Base-by-base conservation (phyloP, 2,329 filamentous ascomycete species). In the Podosphaera aphanis region DNA sequence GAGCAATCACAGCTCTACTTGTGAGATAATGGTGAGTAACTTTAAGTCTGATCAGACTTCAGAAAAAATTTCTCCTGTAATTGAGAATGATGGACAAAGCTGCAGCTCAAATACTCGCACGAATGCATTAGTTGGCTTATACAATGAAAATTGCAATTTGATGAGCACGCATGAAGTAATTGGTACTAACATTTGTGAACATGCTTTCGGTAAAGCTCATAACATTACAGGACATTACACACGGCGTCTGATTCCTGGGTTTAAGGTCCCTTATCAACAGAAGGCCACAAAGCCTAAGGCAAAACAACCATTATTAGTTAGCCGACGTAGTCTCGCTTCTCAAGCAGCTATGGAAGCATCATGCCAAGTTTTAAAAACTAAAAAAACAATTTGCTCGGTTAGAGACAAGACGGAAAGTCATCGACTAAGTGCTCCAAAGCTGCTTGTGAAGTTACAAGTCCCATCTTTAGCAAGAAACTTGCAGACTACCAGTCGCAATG, bases 231-330 rank as follows among this genome's bases (percentile, higher is more conserved):
- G 20, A 27, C 27, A 23, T 42, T 42, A n/a, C 16, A 23, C 21
- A 11, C 39, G 13, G 11, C 20, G 21, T n/a, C 20, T 27, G n/a
- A 27, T 18, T 8, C 39, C 13, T 16, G n/a, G 33, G 13, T 19
- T 35, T 4, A 35, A 27, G 27, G 16, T 18, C 2, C 16, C 42
- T 27, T 31, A 10, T 16, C 33, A 29, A 29, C 33, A 27, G 13
- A 19, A 46, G 10, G 19, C 8, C 16, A 23, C 27, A 19, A 46
- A 46, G 23, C 25, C 44, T 15, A 46, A 46, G 15, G 44, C 44
- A 23, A 46, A 46, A 35, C 35, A 46, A 39, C 44, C 44, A 4
- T 15, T 46, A 19, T 21, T 40, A 19, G 18, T 27, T 11, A 46
- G 33, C 19, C 35, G 27, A 27, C 44, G 43, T 25, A 45, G 31